phyloP scores from a whole-genome alignment of 352 stramenopile species.

The Thalassiosira exigua region DNA sequence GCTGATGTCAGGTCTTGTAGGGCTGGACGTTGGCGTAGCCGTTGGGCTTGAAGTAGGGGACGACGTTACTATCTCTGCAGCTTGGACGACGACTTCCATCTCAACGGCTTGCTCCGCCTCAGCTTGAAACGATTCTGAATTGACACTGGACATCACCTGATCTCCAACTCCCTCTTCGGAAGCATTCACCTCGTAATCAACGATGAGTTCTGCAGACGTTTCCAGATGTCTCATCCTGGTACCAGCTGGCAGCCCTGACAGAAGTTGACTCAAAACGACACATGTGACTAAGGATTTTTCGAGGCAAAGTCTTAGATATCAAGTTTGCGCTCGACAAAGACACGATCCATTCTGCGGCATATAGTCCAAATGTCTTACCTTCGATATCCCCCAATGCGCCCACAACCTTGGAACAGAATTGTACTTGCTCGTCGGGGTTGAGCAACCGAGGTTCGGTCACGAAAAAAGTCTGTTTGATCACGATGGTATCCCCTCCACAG shows the following conservation, averaged over 20 bases:
- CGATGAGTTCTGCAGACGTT: slow-evolving; percentile 6
- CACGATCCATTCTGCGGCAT: no score
- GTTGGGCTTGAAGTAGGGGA: not conserved
- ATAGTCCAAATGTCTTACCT: no score
- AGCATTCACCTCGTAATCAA: slow-evolving; percentile 27
- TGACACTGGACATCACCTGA: slow-evolving; percentile 13
- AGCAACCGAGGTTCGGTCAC: slow-evolving; percentile 35
- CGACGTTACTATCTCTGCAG: not conserved
- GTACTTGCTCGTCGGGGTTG: slow-evolving; percentile 43
- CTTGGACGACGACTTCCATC: not conserved
- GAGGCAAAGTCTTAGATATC: no score
- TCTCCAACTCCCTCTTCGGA: slow-evolving; percentile 1
- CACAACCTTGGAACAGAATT: slow-evolving; percentile 37
- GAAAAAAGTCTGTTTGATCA: slow-evolving; percentile 33
- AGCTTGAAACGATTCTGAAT: slow-evolving; percentile 25
- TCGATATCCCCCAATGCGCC: not conserved
- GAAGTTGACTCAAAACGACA: slow-evolving; percentile 35
- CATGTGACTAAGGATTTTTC: slow-evolving; percentile 13
- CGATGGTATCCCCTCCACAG: slow-evolving; percentile 39
- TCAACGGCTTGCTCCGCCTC: slow-evolving; percentile 7
- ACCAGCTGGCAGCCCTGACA: not conserved
- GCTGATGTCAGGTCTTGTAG: not conserved
- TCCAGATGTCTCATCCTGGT: not conserved
- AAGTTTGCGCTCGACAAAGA: no score
- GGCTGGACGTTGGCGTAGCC: not conserved